These are phyloP conservation scores for Berberis thunbergii DNA, from an alignment of 164 flowering plant species.

Conservation along the genomic window DNA sequence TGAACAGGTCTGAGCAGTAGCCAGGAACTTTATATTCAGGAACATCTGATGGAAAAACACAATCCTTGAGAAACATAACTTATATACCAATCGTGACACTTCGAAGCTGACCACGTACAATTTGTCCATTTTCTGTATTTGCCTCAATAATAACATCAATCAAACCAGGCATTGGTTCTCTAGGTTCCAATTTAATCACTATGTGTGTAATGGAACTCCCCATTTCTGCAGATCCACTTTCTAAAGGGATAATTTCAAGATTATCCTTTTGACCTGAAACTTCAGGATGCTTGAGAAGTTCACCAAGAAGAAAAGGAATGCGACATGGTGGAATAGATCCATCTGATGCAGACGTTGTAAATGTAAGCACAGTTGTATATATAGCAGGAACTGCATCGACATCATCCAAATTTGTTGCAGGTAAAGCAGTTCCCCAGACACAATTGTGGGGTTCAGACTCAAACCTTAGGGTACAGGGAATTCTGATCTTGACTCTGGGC, in stretches of 20 bases:
- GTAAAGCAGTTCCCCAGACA: constrained; percentile 33
- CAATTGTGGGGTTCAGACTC: constrained; percentile 57
- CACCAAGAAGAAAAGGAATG: constrained; percentile 80
- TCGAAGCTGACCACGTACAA: constrained; percentile 58
- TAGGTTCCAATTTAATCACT: constrained; percentile 63
- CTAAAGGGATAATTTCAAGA: constrained; percentile 49
- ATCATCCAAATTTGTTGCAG: constrained; percentile 21
- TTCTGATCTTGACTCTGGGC: constrained; percentile 68
- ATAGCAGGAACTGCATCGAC: constrained; percentile 62
- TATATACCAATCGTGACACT: constrained; percentile 74
- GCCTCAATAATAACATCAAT: constrained; percentile 68
- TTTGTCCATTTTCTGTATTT: constrained; percentile 73
- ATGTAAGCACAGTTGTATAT: constrained; percentile 70
- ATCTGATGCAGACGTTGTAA: constrained; percentile 78
- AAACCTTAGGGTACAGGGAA: constrained; percentile 60
- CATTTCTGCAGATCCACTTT: constrained; percentile 28
- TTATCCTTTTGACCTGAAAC: constrained; percentile 17
- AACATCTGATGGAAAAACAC: constrained; percentile 42
- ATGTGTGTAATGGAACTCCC: constrained; percentile 43
- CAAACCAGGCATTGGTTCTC: constrained; percentile 84
- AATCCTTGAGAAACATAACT: constrained; percentile 79
- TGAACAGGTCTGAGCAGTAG: constrained; percentile 56
- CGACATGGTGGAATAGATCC: constrained; percentile 67
- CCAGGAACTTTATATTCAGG: constrained; percentile 31
- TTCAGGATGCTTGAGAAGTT: constrained; percentile 24